Conservation (phyloP, 441 rosid genomes). For the Gossypium schwendimanii region DNA sequence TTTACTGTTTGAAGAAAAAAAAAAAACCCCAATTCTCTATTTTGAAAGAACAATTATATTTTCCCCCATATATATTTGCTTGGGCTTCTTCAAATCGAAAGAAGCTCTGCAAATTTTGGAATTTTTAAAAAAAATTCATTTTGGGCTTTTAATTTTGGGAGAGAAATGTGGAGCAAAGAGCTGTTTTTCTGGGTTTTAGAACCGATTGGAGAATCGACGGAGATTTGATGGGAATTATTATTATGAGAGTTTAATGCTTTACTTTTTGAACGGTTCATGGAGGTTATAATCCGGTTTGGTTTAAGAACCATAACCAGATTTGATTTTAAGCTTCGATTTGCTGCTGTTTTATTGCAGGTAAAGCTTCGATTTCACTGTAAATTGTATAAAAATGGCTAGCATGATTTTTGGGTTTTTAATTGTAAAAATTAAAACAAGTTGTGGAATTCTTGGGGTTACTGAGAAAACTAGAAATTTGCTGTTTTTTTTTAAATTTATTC, state of each 20-base stretch:
- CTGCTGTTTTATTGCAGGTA: conserved; percentile 45
- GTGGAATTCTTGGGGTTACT: conserved; percentile 1
- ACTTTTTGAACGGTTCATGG: conserved; percentile 55
- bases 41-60: neutral
- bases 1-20: neutral
- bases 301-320: conserved; percentile 31
- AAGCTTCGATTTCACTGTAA: conserved; percentile 17
- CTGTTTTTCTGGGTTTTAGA: conserved; percentile 24
- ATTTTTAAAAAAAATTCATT: neutral
- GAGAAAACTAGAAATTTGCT: conserved; percentile 13
- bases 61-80: neutral
- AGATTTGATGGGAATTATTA: conserved; percentile 53
- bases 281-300: conserved; percentile 35
- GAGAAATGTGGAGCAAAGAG: conserved; percentile 42
- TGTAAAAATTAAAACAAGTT: neutral
- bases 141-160: neutral
- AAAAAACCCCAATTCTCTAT: neutral
- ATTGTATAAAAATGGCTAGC: neutral
- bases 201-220: conserved; percentile 37
- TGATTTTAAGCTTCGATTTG: conserved; percentile 45
- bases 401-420: neutral
- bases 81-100: neutral
- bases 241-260: conserved; percentile 26
- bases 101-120: neutral
- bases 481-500: neutral